A percentile compares a stretch with the other conserved stretches of the same genome.
Evolutionary conservation across 2,329 filamentous ascomycete species (phyloP).

Genomic region (Metarhizium rileyi): DNA sequence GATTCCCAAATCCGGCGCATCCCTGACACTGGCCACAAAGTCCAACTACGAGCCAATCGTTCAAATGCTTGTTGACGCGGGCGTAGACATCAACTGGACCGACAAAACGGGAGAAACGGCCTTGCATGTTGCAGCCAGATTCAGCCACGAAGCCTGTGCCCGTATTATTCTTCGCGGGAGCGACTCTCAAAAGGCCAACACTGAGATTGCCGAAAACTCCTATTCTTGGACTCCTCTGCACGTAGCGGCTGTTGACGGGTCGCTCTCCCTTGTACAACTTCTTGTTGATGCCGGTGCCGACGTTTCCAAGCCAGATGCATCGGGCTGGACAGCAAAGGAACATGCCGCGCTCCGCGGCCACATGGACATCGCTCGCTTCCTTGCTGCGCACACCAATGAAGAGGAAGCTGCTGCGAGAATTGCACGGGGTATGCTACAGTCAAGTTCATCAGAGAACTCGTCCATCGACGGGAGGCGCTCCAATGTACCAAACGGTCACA

Average conservation of each 20-base stretch:
- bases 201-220: constrained; percentile 69
- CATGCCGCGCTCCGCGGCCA: constrained; percentile 88
- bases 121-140: constrained; percentile 82
- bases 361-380: constrained; percentile 63
- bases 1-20: constrained; percentile 76
- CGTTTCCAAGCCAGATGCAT: constrained; percentile 65
- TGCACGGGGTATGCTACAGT: constrained; percentile 11
- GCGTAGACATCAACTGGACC: constrained; percentile 87
- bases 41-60: constrained; percentile 80
- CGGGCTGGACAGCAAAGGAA: constrained; percentile 89
- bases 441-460: constrained; percentile 36
- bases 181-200: constrained; percentile 59
- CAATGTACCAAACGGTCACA: constrained; percentile 34
- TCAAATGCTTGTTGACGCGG: constrained; percentile 76
- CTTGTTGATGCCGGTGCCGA: constrained; percentile 72
- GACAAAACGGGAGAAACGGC: constrained; percentile 86
- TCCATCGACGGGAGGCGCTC: constrained; percentile 54
- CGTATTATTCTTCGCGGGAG: constrained; percentile 64
- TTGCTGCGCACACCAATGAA: constrained; percentile 43
- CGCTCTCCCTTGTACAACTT: constrained; percentile 62
- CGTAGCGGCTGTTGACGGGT: constrained; percentile 83
- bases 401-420: constrained; percentile 18
- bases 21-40: constrained; percentile 78
- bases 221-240: constrained; percentile 96
- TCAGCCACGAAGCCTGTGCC: constrained; percentile 75